Base-by-base conservation (phyloP, 2,329 filamentous ascomycete genomes). In the Colletotrichum godetiae region DNA sequence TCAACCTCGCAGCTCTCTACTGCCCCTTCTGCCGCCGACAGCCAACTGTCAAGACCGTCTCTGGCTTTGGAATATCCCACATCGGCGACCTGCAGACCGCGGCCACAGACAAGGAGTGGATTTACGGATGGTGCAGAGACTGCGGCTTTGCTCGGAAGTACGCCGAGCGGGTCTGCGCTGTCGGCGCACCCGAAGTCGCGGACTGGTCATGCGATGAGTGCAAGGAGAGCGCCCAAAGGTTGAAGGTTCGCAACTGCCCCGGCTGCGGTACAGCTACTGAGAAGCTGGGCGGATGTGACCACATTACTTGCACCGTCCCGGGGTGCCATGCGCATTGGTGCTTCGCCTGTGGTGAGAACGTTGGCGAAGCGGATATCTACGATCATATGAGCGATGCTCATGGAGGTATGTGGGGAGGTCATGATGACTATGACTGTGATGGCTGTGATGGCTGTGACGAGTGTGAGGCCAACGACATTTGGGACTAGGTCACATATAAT, bases 11-110 rank as follows among this genome's bases (percentile, higher is more conserved):
- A 0, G 86, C 87, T 0, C 82, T 89, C 5, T 80, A 77, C 2
- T 88, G 87, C 71, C 86, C 87, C 1, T 89, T 89, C 78, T 89
- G 87, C 72, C 81, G 87, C 29, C 82, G 86, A 0, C 79, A 77
- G 56, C 86, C 86, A 0, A 79, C 81, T 1, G 76, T 83, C 5
- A 80, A 79, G 65, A 83, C 81, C 1, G 75, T 87, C 2, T 78
- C 81, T 0, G 79, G 80, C 1, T 81, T 86, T 64, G 81, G 82
- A 0, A 78, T 86, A 42, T 80, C 82, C 4, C 78, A 78, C 1
- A 77, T 88, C 4, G 81, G 79, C 1, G 80, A 84, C 46, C 72
- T 87, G 29, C 76, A 76, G 2, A 76, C 76, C 1, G 87, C 85
- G 0, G 79, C 88, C 0, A 76, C 81, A 2, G 81, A 86, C 1